Evolutionary conservation across 2,329 filamentous ascomycete genomes (phyloP), one percentile per base, ranked within the genome.

Genomic region (Trichoderma sp.): DNA sequence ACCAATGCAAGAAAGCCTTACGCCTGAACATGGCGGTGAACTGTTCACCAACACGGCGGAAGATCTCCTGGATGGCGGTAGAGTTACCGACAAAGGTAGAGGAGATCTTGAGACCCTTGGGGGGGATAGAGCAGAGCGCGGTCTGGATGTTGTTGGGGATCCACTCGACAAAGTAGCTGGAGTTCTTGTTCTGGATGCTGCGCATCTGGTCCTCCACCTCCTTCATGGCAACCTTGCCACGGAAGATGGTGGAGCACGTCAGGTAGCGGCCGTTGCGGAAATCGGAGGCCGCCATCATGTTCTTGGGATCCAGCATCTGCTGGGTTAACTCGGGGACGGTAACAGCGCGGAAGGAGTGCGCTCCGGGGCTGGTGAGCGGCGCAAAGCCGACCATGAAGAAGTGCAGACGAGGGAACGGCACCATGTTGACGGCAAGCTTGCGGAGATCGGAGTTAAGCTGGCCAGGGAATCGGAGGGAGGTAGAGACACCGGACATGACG

Each of bases 1-100:
- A 99, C 95, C 95, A 99, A 87, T 98, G 95, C 88, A 99, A 91
- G 92, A 98, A 99, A 88, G 95, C 95, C 91, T 98, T 99, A 83
- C 94, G 92, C 84, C 94, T 88, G 90, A 98, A 98, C 95, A 99
- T 98, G 80, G 93, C 94, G 83, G 90, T 92, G 89, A 99, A 99
- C 85, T 98, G 95, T 82, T 98, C 94, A 78, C 94, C 95, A 74
- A 98, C 86, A 88, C 95, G 94, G 92, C 98, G 98, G 91, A 99
- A 98, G 75, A 99, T 91, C 85, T 99, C 95, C 86, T 99, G 95
- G 83, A 99, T 98, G 72, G 94, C 95, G 74, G 95, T 99, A 69
- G 93, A 97, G 90, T 99, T 98, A 78, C 95, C 95, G 73, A 99
- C 92, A 76, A 99, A 99, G 78, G 95, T 99, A 54, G 94, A 94